Evolutionary conservation across 2,329 filamentous ascomycete genomes (phyloP).

Genomic region (Seiridium unicorne): DNA sequence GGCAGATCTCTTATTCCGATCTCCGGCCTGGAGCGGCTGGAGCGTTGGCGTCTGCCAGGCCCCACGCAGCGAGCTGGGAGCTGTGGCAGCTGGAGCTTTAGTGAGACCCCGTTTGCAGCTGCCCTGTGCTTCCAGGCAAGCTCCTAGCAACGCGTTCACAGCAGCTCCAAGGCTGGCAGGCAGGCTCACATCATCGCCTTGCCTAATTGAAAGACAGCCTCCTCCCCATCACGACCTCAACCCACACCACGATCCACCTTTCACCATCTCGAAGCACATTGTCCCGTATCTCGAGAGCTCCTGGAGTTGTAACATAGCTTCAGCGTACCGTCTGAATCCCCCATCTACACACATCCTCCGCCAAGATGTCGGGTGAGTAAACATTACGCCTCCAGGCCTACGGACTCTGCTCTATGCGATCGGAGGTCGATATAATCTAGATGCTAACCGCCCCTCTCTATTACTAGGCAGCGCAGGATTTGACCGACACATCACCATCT

Average conservation of each 20-base stretch:
- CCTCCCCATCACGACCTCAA: not conserved
- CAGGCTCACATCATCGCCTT: constrained; percentile 9
- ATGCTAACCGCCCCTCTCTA: constrained; percentile 23
- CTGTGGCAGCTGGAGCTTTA: not conserved
- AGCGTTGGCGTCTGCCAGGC: no score
- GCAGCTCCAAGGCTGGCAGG: constrained; percentile 24
- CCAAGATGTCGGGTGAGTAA: constrained; percentile 52
- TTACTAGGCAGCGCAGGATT: constrained; percentile 77
- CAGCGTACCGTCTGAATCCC: not conserved
- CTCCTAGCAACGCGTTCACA: constrained; percentile 26
- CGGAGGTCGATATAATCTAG: not conserved
- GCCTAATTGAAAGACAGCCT: not conserved
- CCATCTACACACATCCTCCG: constrained; percentile 2
- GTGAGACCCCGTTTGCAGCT: not conserved
- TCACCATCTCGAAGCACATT: not conserved
- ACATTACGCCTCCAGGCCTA: constrained; percentile 17
- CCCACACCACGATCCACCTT: not conserved
- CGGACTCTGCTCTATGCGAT: no score
- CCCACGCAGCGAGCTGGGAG: not conserved
- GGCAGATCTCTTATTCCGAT: not conserved
- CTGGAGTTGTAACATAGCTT: not conserved
- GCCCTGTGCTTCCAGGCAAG: constrained; percentile 27
- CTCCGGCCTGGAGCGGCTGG: not conserved
- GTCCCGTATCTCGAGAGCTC: not conserved
- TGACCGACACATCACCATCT: constrained; percentile 99